Percentiles rank a stretch among this genome's conserved stretches.
phyloP scores from a whole-genome alignment of 495 filamentous ascomycete species.

The Penicillium alfredii region DNA sequence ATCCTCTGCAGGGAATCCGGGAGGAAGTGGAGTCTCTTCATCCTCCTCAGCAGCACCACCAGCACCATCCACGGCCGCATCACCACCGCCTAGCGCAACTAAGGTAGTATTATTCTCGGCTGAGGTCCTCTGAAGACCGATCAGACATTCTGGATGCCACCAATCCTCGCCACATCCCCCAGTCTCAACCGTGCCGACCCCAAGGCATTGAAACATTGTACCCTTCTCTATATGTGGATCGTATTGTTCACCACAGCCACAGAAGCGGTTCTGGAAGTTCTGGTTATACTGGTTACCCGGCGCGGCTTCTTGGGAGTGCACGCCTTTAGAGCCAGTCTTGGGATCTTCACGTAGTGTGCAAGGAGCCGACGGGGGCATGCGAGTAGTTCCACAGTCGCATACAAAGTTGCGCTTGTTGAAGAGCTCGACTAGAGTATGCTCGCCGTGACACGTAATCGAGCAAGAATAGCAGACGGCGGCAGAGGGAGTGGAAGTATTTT shows the following conservation, averaged over 20 bases:
- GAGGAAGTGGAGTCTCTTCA: slow-evolving; percentile 59
- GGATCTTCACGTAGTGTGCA: slow-evolving; percentile 75
- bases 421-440: slow-evolving; percentile 91
- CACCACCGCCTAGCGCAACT: slow-evolving; percentile 32
- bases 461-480: slow-evolving; percentile 95
- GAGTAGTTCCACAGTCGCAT: slow-evolving; percentile 92
- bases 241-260: slow-evolving; percentile 82
- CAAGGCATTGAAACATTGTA: slow-evolving; percentile 98
- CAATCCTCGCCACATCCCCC: slow-evolving; percentile 97
- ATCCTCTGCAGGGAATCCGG: slow-evolving; percentile 82
- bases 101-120: slow-evolving; percentile 35
- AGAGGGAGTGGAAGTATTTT: slow-evolving; percentile 63
- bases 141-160: slow-evolving; percentile 94
- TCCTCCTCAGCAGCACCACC: slow-evolving; percentile 28
- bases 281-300: slow-evolving; percentile 84
- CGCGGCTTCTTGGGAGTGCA: slow-evolving; percentile 66
- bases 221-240: slow-evolving; percentile 81
- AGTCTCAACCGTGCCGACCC: slow-evolving; percentile 69
- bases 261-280: slow-evolving; percentile 91
- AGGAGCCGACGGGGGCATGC: slow-evolving; percentile 59
- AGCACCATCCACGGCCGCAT: slow-evolving; percentile 30
- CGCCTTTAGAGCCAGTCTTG: slow-evolving; percentile 67
- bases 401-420: slow-evolving; percentile 93
- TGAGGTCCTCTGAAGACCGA: slow-evolving; percentile 63
- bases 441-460: slow-evolving; percentile 92